Base-by-base conservation (phyloP, 352 stramenopile genomes). In the Peronospora destructor region DNA sequence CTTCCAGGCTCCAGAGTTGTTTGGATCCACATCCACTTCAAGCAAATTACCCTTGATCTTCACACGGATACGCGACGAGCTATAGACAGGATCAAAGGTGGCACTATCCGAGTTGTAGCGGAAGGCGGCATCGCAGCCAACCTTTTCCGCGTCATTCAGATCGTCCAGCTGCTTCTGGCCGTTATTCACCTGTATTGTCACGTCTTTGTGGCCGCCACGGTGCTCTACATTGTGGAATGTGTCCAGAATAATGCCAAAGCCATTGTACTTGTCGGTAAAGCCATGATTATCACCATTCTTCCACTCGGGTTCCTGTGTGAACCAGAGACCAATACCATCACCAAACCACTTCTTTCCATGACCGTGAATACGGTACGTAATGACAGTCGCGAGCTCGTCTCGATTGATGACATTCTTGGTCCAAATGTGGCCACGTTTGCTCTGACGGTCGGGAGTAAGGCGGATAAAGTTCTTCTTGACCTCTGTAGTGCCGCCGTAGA, bases 391-490 rank as follows among this genome's bases (percentile, higher is more conserved):
- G 12, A 87, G 57, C 58, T 87, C 65, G 30, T 86, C 61, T 19
- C 45, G 64, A 50, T 70, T 54, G 21, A 89, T 49, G 23, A 45
- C 34, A 7, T 51, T 45, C 48, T 72, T 77, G 54, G 59, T 84
- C 80, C 80, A 91, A 36, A 91, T 69, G 54, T 71, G 62, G n/a
- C 77, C 80, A 49, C 74, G 71, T 54, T 85, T 87, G 74, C 73
- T 91, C 64, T 91, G 80, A 35, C 80, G 76, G 53, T 91, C 80
- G 3, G 80, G 61, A 25, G 80, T 91, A 34, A 91, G 66, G 37
- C 80, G 80, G 42, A 91, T 77, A 49, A 91, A 91, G 60, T 84
- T 88, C 53, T 84, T 84, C 63, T 85, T 86, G 41, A 91, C 76
- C 36, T 88, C 76, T 16, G 76, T 78, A 6, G 66, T 68, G 19